phyloP scores from a whole-genome alignment of 2,329 filamentous ascomycete species.

The Alternaria infectoria region DNA sequence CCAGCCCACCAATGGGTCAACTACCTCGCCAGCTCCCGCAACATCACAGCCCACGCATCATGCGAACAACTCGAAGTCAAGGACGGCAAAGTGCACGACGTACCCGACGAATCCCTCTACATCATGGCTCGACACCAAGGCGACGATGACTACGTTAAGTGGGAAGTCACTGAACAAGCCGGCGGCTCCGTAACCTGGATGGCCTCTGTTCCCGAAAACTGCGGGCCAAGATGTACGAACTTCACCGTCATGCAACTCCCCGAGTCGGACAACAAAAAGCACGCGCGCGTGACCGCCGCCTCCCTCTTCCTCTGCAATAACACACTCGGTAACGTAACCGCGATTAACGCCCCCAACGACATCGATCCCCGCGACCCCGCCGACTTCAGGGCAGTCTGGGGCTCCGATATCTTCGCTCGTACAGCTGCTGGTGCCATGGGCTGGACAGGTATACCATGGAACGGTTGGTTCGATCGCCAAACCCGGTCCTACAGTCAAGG shows the following conservation, averaged over 20 bases:
- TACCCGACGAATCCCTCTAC: too few species aligned
- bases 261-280: too few species aligned
- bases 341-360: constrained; percentile 19
- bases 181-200: too few species aligned
- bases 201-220: constrained; percentile 3
- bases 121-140: too few species aligned
- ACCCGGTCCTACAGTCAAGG: constrained; percentile 28
- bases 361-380: constrained; percentile 19
- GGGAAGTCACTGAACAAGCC: too few species aligned
- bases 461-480: constrained; percentile 21
- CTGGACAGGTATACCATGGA: constrained; percentile 37
- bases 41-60: constrained; percentile 23
- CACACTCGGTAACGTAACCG: constrained; percentile 20
- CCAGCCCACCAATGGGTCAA: constrained; percentile 36
- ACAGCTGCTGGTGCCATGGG: constrained; percentile 40
- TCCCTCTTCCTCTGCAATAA: constrained; percentile 40
- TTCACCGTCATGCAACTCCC: constrained; percentile 38
- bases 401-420: constrained; percentile 17
- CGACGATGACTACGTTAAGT: too few species aligned
- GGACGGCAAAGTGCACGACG: too few species aligned
- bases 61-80: constrained; percentile 24
- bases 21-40: constrained; percentile 34
- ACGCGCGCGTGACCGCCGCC: too few species aligned
- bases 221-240: constrained; percentile 44
- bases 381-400: constrained; percentile 29